phyloP scores from a whole-genome alignment of 202 grass and related monocot species.

The Panicum virgatum region DNA sequence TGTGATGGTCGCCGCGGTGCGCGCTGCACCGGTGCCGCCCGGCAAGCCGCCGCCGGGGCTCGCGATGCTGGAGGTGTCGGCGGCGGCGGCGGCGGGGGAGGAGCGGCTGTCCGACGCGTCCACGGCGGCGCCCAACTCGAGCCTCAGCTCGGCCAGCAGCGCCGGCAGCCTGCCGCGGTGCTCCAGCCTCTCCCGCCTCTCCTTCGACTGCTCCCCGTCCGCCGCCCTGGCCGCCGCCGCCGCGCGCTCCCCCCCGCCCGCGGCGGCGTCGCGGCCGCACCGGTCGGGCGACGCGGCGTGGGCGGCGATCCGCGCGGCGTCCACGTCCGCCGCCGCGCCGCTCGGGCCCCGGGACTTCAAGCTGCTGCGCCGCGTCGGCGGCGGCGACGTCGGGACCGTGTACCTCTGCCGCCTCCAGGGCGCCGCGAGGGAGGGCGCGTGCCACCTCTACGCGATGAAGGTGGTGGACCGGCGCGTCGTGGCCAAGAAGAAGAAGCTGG shows the following conservation, averaged over 20 bases:
- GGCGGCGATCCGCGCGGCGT: constrained; percentile 45
- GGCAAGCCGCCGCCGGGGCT: neutral
- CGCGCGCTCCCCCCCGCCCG: neutral
- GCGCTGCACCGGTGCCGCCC: neutral
- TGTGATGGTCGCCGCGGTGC: constrained; percentile 28
- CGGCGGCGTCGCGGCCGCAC: constrained; percentile 36
- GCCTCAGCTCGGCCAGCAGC: constrained; percentile 61
- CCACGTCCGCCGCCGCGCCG: neutral
- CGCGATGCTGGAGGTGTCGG: constrained; percentile 11
- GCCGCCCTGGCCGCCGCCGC: neutral
- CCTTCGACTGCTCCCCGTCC: constrained; percentile 39
- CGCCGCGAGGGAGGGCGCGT: neutral
- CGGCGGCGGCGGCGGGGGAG: neutral
- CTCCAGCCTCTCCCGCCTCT: constrained; percentile 59
- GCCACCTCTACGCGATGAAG: constrained; percentile 83
- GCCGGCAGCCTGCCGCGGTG: constrained; percentile 50
- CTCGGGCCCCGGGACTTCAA: constrained; percentile 64
- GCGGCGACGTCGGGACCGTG: constrained; percentile 79
- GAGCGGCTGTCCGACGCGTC: constrained; percentile 45
- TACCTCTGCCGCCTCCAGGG: constrained; percentile 70
- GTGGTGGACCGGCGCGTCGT: constrained; percentile 71
- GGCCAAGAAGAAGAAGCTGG: constrained; percentile 69
- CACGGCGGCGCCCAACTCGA: constrained; percentile 50
- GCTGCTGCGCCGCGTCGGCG: constrained; percentile 65
- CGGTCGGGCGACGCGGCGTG: constrained; percentile 48